phyloP scores from a whole-genome alignment of 306 rosid species.

The Ziziphus jujuba region DNA sequence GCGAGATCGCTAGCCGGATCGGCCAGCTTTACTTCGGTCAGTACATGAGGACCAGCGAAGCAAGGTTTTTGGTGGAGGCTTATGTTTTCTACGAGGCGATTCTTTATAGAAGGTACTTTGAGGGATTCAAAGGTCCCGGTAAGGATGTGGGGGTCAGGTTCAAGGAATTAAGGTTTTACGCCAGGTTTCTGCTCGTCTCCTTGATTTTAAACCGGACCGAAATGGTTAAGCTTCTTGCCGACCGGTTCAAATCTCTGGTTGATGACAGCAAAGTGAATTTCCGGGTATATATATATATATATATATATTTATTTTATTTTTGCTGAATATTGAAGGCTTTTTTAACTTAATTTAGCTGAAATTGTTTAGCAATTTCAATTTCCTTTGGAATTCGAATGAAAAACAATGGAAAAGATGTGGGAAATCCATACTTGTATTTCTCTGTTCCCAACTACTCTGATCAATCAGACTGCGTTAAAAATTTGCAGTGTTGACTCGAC shows the following conservation, averaged over 20 bases:
- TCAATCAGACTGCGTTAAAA: too few relatives aligned
- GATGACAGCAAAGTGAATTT: conserved; percentile 73
- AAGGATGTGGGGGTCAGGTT: conserved; percentile 83
- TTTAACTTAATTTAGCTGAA: neutral
- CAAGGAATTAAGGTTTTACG: conserved; percentile 90
- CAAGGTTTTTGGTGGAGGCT: conserved; percentile 80
- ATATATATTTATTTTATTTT: neutral
- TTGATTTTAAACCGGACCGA: conserved; percentile 76
- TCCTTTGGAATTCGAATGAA: neutral
- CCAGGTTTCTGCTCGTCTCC: conserved; percentile 82
- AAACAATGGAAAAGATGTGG: neutral
- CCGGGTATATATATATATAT: conserved; percentile 54
- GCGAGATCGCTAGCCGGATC: conserved; percentile 99
- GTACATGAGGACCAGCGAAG: conserved; percentile 90
- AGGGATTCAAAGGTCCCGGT: conserved; percentile 59
- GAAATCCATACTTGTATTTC: neutral
- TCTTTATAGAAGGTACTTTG: conserved; percentile 79
- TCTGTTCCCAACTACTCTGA: neutral
- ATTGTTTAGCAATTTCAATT: conserved; percentile 10
- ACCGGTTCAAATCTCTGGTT: conserved; percentile 69
- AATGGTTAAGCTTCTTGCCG: conserved; percentile 63
- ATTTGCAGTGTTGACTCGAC: too few relatives aligned
- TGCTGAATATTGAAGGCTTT: neutral
- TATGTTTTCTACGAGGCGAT: conserved; percentile 94
- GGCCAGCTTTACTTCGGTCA: conserved; percentile 96